These are phyloP conservation scores for Cicer cuneatum DNA, from an alignment of 306 rosid species.

Conservation along the genomic window DNA sequence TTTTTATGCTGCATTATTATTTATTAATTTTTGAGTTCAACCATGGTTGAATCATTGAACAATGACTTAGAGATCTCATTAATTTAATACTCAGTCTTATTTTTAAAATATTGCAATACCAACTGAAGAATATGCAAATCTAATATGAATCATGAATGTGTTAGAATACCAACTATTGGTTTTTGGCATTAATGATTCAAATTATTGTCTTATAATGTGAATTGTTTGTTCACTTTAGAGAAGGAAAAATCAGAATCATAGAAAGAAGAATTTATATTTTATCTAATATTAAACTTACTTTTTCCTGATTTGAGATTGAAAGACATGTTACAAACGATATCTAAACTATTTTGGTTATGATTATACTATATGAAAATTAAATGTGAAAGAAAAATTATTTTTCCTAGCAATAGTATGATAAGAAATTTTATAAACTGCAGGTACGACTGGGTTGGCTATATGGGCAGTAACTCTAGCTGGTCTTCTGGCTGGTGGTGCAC, in stretches of 20 bases:
- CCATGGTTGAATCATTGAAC: too few relatives aligned
- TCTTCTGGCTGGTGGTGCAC: slow-evolving; percentile 90
- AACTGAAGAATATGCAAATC: neutral
- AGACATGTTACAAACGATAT: neutral
- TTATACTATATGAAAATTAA: neutral
- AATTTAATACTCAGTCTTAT: too few relatives aligned
- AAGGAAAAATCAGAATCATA: too few relatives aligned
- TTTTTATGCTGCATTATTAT: too few relatives aligned
- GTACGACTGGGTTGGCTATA: slow-evolving; percentile 86
- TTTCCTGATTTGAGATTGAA: neutral
- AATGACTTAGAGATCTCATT: too few relatives aligned
- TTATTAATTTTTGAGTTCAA: too few relatives aligned
- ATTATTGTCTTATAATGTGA: too few relatives aligned
- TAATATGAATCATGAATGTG: neutral
- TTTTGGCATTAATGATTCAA: neutral
- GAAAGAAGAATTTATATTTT: too few relatives aligned
- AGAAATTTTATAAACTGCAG: slow-evolving; percentile 48
- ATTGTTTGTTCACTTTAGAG: too few relatives aligned
- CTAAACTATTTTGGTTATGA: neutral
- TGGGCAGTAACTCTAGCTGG: slow-evolving; percentile 94
- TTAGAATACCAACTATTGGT: neutral
- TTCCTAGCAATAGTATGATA: neutral
- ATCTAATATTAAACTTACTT: too few relatives aligned
- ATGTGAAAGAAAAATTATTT: neutral
- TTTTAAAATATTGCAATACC: neutral